Conservation (phyloP, 192 early-diverging fungal genomes). For the Backusella mclennaniae region DNA sequence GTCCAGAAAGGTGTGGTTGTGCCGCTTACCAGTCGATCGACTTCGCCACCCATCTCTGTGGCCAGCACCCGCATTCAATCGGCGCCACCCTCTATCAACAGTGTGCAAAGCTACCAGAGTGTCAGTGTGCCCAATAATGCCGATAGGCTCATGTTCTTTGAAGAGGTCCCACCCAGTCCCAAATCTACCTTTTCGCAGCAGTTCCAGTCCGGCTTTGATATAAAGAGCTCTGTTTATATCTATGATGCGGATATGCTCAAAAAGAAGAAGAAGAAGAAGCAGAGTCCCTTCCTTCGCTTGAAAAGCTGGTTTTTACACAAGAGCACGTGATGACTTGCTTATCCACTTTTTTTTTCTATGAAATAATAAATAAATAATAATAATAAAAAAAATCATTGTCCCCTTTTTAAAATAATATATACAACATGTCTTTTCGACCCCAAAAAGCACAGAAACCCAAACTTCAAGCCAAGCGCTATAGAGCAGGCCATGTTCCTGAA, state of each 20-base stretch:
- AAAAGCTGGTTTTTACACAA: not conserved
- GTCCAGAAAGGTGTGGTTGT: not conserved
- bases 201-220: not conserved
- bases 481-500: constrained; percentile 57
- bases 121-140: not conserved
- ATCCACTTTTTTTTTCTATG: not conserved
- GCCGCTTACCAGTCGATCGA: not conserved
- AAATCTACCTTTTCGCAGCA: not conserved
- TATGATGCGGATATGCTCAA: not conserved
- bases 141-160: not conserved
- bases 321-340: not conserved
- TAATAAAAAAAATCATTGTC: not conserved
- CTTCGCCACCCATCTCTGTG: not conserved
- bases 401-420: not conserved
- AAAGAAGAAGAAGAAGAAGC: not conserved
- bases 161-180: not conserved
- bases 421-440: constrained; percentile 20
- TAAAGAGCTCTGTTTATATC: not conserved
- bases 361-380: not conserved
- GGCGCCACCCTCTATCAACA: not conserved
- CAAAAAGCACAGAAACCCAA: constrained; percentile 27
- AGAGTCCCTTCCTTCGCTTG: not conserved
- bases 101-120: not conserved
- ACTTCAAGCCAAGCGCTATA: constrained; percentile 53
- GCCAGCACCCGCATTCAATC: not conserved